Evolutionary conservation across 2,329 filamentous ascomycete genomes (phyloP).

Genomic region (Apiospora kogelbergensis): DNA sequence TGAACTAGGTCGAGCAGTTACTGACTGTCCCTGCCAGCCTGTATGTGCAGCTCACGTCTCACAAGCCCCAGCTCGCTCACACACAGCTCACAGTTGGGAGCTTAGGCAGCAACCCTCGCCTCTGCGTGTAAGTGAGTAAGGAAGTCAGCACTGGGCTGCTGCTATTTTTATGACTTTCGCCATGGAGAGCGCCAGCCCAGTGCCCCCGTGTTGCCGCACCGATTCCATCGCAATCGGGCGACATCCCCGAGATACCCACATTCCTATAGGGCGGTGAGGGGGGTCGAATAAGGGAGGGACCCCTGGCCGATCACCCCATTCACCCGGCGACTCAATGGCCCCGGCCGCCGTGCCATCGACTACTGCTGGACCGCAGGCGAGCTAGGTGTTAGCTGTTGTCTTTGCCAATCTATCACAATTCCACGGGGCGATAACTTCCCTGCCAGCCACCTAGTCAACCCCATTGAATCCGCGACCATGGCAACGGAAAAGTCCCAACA

Average conservation of each 20-base stretch:
- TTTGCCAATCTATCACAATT: neutral
- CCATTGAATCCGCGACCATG: neutral
- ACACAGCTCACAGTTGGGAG: no score
- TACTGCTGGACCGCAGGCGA: neutral
- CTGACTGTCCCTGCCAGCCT: no score
- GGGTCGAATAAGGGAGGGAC: neutral
- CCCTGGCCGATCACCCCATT: constrained; percentile 1
- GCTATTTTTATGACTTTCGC: neutral
- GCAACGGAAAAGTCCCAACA: constrained; percentile 16
- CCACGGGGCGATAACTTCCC: neutral
- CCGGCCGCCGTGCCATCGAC: neutral
- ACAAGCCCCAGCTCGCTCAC: neutral
- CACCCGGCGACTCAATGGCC: neutral
- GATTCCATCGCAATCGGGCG: neutral
- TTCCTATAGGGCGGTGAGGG: neutral
- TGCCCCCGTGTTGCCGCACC: neutral
- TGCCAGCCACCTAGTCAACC: neutral
- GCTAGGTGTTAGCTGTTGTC: neutral
- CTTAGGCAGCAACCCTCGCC: no score
- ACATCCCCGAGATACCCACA: neutral
- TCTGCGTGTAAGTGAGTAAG: neutral
- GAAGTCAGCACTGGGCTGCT: neutral
- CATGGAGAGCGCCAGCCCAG: neutral
- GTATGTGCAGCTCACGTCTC: no score
- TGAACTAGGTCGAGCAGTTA: neutral